These are phyloP conservation scores for Saccharomycopsis sp. DNA, from an alignment of 805 yeast species.

Conservation along the genomic window DNA sequence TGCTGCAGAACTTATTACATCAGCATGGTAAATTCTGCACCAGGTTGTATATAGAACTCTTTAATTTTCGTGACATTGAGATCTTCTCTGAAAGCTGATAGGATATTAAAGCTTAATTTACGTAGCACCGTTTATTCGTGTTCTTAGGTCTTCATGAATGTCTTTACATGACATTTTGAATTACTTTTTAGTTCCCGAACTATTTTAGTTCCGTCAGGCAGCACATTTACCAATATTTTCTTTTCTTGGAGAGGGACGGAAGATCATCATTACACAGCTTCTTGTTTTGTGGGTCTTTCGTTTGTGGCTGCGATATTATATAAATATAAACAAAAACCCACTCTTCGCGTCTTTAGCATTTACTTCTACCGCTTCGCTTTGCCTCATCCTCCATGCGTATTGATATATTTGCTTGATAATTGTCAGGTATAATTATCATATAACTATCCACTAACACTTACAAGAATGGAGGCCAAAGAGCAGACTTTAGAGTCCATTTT, in stretches of 20 bases:
- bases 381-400: too few species aligned
- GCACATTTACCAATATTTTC: neutral
- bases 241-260: neutral
- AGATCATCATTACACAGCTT: neutral
- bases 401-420: neutral
- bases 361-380: too few species aligned
- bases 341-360: neutral
- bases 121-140: neutral
- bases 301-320: neutral
- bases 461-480: neutral
- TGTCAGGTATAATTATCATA: neutral
- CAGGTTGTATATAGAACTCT: neutral
- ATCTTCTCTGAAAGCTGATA: neutral
- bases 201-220: neutral
- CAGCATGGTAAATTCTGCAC: neutral
- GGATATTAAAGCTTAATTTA: neutral
- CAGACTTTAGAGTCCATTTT: constrained; percentile 2
- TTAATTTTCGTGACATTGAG: neutral
- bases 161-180: neutral
- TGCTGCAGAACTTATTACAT: too few species aligned
- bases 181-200: neutral
- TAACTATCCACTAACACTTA: neutral
- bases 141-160: neutral
- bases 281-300: too few species aligned
- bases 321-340: neutral